Base-by-base conservation (phyloP, 176 grass and related monocot genomes). In the Cocos nucifera region DNA sequence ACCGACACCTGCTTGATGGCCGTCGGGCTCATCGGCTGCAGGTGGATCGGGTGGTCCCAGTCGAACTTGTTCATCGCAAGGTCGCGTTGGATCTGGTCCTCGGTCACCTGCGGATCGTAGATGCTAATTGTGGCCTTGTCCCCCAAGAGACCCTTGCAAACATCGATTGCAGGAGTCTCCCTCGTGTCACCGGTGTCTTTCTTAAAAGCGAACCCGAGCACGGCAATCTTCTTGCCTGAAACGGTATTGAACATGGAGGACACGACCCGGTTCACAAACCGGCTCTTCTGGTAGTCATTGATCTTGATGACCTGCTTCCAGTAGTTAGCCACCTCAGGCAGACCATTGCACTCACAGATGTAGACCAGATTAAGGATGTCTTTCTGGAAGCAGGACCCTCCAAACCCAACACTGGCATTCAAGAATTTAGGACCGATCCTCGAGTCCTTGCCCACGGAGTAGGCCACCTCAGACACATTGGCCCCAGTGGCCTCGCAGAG, bases 181-280 rank as follows among this genome's bases (percentile, higher is more conserved):
- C 83, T 73, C 0, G 83, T 86, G 61, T 86, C 83, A 19, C 83
- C 83, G 0, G 83, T 86, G 21, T 86, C 83, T 63, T 86, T 86
- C 75, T 86, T 86, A 58, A 82, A 86, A 3, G 78, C 83, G 61
- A 86, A 82, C 26, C 83, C 83, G 1, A 86, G 83, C 17, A 86
- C 78, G 8, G 74, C 83, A 39, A 86, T 86, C 83, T 82, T 82
- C 66, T 86, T 86, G 39, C 78, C 78, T 5, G 78, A 63, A 17
- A 86, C 78, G 1, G 83, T 86, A 56, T 86, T 86, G 74, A 86
- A 86, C 83, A 86, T 86, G 69, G 83, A 86, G 57, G 83, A 55
- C 14, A 86, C 83, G 6, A 86, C 69, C 1, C 83, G 78, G 74
- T 86, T 86, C 66, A 86, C 83, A 2, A 86, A 86, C 18, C 83